Base-by-base conservation (phyloP, 179 eudicot species). In the Gypsophila paniculata region DNA sequence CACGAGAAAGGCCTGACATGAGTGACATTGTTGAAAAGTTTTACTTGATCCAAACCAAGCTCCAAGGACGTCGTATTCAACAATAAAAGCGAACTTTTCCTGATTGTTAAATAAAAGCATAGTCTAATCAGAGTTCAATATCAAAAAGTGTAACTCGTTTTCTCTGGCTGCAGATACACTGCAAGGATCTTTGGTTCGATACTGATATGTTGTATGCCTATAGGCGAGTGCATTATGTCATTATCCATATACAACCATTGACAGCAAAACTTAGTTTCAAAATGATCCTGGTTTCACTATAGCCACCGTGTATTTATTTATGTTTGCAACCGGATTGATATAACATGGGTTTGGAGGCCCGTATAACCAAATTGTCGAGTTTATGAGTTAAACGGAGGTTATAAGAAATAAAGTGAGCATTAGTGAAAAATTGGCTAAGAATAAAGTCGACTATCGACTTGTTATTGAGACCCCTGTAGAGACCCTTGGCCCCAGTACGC, bases 1-100 rank as follows among this genome's bases (percentile, higher is more conserved):
- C 72, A 2, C 72, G 22, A 15, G 72, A 71, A 26, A 65, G 75
- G 67, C 53, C 73, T n/a, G 61, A 71, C n/a, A 76, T 71, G 72
- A 65, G 29, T 26, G 61, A 32, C 6, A 65, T 71, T 58, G 71
- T 46, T 57, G 53, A 51, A 6, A 46, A 65, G 39, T 32, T 76
- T 29, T 76, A 52, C n/a, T 44, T 60, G 32, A 44, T 71, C 15
- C 68, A 67, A 46, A 57, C 39, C 60, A 65, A 76, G 60, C 71
- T 70, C 36, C 26, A 5, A 23, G 53, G 53, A 25, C 21, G 10
- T 5, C n/a, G 10, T 68, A 17, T 18, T 49, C 59, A 8, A 55
- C 38, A 17, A 22, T 18, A 19, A 46, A 58, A 34, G 61, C n/a
- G 38, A 25, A 65, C 22, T 34, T 29, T 18, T 8, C 23, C 25